These are phyloP conservation scores for Echinosophora koreensis DNA, from an alignment of 306 rosid species.

Conservation along the genomic window DNA sequence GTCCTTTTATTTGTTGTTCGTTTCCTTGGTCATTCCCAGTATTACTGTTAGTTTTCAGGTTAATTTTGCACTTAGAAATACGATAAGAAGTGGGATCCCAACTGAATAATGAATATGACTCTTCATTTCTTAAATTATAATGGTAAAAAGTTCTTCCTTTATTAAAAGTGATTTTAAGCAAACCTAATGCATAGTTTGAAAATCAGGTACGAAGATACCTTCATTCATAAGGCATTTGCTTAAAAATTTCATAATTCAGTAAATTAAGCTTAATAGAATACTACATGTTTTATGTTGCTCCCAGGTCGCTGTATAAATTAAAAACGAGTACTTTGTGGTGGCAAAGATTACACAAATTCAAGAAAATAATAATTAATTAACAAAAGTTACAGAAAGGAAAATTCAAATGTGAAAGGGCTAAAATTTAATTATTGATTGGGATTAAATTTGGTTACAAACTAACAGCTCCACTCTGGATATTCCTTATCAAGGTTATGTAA, in stretches of 20 bases:
- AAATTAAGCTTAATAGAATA: constrained; percentile 6
- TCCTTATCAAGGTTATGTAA: constrained; percentile 45
- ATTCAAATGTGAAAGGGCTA: neutral
- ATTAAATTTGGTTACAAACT: constrained; percentile 34
- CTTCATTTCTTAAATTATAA: constrained; percentile 9
- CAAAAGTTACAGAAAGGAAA: constrained; percentile 10
- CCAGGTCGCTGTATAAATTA: neutral
- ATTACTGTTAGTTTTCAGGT: neutral
- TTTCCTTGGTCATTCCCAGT: constrained; percentile 5
- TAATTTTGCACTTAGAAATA: constrained; percentile 25
- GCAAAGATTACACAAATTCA: neutral
- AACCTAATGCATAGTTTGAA: constrained; percentile 11
- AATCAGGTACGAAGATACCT: constrained; percentile 26
- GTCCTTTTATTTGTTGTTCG: constrained; percentile 1
- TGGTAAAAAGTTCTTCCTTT: constrained; percentile 27
- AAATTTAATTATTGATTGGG: neutral
- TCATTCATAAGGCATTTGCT: constrained; percentile 35
- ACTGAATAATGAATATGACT: constrained; percentile 30
- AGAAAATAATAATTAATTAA: neutral
- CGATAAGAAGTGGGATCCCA: constrained; percentile 30
- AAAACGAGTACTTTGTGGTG: constrained; percentile 4
- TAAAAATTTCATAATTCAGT: neutral
- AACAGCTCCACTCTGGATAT: constrained; percentile 48
- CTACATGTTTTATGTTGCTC: constrained; percentile 16
- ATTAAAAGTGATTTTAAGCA: constrained; percentile 41